Evolutionary conservation across 2,329 filamentous ascomycete genomes (phyloP), one percentile per base, ranked within the genome.

Genomic region (Stagonosporopsis vannaccii): DNA sequence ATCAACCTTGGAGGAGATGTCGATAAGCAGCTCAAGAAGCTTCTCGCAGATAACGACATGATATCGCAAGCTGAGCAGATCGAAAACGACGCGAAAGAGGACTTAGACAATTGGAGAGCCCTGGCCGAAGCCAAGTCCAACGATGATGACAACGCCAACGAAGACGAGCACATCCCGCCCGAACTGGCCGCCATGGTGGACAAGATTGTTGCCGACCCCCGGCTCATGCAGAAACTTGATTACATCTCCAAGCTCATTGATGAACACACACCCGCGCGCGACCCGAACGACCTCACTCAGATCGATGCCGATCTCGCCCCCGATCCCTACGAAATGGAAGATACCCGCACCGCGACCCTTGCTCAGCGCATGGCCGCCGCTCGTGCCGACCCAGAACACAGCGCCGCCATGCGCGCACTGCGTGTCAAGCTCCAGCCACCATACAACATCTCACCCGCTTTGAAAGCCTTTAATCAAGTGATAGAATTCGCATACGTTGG

Each of bases 401-500:
- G 59, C 11, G 67, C 63, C 22, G 71, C 70, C 5, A 60, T 75
- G 6, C 50, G 61, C 20, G 49, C 56, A 25, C 64, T 75, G 5
- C 67, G 59, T 35, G 66, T 75, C 37, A 53, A 59, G 11, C 68
- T 75, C 2, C 66, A 56, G 5, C 65, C 69, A 1, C 71, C 72
- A 1, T 74, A 74, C 59, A 71, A 69, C 56, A 65, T 72, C 33
- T 61, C 68, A 3, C 73, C 72, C 5, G 65, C 67, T 1, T 58
- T 77, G 13, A 69, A 67, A 22, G 58, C 64, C 2, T 71, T 77
- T 61, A 77, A 77, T 35, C 65, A 74, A 56, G 71, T 69, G 13
- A 67, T 77, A 26, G 66, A 71, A 36, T 58, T 73, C 12, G 70
- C 74, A 17, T 77, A 74, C 36, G 51, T 74, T 15, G 72, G 73